These are phyloP conservation scores for Scedosporium dehoogii DNA, from an alignment of 2,329 filamentous ascomycete genomes.

Conservation along the genomic window DNA sequence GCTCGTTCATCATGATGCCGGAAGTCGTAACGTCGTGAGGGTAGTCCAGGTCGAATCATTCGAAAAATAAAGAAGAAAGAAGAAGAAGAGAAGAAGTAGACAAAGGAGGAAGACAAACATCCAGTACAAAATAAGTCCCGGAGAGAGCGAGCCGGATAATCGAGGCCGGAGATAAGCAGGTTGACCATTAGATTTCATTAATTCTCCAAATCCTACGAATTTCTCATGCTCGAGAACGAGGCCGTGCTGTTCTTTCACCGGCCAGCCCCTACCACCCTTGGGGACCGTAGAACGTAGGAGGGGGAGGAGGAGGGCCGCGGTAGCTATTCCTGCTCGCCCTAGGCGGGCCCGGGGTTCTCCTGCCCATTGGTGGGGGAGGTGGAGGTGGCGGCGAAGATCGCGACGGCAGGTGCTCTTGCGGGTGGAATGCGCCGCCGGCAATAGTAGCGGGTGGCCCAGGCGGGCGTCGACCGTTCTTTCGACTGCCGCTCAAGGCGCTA, in stretches of 20 bases:
- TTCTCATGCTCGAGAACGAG: neutral
- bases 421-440: conserved; percentile 23
- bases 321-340: conserved; percentile 8
- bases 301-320: conserved; percentile 7
- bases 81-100: neutral
- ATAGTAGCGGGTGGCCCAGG: conserved; percentile 20
- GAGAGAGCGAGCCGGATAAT: neutral
- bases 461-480: conserved; percentile 34
- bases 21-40: neutral
- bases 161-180: neutral
- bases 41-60: neutral
- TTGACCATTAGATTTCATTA: neutral
- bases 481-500: conserved; percentile 38
- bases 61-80: neutral
- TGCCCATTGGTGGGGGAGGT: conserved; percentile 16
- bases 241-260: neutral
- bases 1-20: neutral
- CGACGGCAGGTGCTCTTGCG: conserved; percentile 17
- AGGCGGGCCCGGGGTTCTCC: conserved; percentile 26
- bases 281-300: conserved; percentile 5
- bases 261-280: neutral
- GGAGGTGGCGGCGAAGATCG: conserved; percentile 27
- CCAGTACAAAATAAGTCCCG: too few species aligned
- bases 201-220: neutral
- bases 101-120: neutral